phyloP scores from a whole-genome alignment of 495 filamentous ascomycete species.

The Tuber microsphaerosporum region DNA sequence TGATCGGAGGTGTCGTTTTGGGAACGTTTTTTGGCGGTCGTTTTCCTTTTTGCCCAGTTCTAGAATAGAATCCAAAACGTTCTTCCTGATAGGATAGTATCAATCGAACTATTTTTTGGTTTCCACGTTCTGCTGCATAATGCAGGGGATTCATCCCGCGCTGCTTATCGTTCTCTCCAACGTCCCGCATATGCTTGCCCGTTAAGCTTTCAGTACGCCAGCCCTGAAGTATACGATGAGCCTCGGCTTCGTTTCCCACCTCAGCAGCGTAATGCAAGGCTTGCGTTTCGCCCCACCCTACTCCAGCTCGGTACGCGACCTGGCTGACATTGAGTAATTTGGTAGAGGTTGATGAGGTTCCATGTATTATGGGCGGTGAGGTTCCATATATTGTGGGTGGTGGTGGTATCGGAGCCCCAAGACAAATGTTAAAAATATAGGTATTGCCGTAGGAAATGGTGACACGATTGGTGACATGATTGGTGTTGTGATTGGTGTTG shows the following conservation, averaged over 20 bases:
- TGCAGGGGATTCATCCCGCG: background rate
- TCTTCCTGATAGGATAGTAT: background rate
- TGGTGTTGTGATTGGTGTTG: background rate
- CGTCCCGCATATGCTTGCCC: background rate
- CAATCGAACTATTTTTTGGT: background rate
- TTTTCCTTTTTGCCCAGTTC: background rate
- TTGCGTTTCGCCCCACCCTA: background rate
- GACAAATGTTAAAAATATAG: background rate
- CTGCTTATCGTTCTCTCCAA: background rate
- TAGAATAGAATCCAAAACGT: background rate
- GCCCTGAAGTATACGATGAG: background rate
- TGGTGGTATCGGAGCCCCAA: background rate
- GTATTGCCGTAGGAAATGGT: background rate
- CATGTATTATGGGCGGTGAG: background rate
- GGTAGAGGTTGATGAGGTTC: background rate
- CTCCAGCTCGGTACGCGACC: too few relatives aligned
- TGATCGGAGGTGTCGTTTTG: background rate
- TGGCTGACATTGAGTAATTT: background rate
- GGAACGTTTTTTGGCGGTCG: background rate
- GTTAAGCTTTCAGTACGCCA: background rate
- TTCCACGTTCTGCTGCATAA: background rate
- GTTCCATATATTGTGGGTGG: too few relatives aligned
- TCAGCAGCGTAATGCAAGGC: background rate
- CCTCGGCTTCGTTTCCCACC: background rate
- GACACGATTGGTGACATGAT: background rate